These are phyloP conservation scores for Magnolia sinica DNA, from an alignment of 164 flowering plant species.

Conservation along the genomic window DNA sequence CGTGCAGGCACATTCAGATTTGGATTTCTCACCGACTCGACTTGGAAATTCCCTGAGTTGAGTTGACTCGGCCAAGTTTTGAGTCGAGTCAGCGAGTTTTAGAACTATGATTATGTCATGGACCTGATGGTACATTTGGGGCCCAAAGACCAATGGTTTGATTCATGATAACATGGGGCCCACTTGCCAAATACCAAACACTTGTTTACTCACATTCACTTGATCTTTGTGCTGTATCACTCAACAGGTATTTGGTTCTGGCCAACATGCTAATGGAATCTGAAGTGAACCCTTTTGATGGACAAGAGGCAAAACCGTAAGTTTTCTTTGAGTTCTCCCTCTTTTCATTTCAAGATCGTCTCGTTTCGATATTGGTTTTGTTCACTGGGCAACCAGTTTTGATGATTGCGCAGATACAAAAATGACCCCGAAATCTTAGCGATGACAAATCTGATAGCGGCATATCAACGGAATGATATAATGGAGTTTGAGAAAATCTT, in stretches of 20 bases:
- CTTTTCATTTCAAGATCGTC: not conserved
- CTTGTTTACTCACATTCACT: not conserved
- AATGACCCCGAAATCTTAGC: slow-evolving; percentile 98
- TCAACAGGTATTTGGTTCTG: slow-evolving; percentile 72
- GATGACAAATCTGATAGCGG: slow-evolving; percentile 97
- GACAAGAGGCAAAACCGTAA: slow-evolving; percentile 99
- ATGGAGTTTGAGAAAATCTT: slow-evolving; percentile 95
- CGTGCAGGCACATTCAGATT: no score
- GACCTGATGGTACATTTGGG: no score
- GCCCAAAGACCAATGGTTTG: no score
- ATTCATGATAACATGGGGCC: no score
- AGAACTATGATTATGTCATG: no score
- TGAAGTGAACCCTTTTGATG: slow-evolving; percentile 98
- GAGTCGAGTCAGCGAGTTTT: no score
- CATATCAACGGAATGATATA: slow-evolving; percentile 95
- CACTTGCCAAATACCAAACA: not conserved
- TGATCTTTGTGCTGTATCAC: not conserved
- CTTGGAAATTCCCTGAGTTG: no score
- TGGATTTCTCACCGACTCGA: no score
- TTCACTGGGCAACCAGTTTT: not conserved
- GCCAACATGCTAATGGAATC: slow-evolving; percentile 99
- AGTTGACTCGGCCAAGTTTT: no score
- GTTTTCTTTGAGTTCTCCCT: slow-evolving; percentile 18
- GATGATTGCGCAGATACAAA: slow-evolving; percentile 61
- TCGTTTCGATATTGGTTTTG: not conserved